Evolutionary conservation across 176 grass and related monocot species (phyloP).

Genomic region (Eragrostis nindensis): DNA sequence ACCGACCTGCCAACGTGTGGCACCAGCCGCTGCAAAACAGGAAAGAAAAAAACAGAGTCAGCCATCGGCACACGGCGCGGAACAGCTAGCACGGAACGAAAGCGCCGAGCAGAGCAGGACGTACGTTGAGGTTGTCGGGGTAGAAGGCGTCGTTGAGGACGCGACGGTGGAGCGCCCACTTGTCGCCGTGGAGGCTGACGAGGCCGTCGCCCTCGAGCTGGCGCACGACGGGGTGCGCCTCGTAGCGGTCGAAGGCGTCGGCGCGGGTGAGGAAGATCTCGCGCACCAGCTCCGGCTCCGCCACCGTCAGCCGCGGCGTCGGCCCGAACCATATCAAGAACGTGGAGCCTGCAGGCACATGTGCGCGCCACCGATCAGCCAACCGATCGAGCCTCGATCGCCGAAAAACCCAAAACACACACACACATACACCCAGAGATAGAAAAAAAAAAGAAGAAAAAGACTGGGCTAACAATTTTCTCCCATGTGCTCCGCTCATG

Average conservation of each 20-base stretch:
- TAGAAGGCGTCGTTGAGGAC: conserved; percentile 69
- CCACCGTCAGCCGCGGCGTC: conserved; percentile 72
- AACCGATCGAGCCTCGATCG: conserved; percentile 11
- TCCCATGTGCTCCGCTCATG: conserved; percentile 36
- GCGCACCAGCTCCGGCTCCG: conserved; percentile 81
- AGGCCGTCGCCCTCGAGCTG: conserved; percentile 91
- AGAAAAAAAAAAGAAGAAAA: neutral
- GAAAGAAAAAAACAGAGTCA: neutral
- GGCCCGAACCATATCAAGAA: conserved; percentile 93
- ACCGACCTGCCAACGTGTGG: conserved; percentile 70
- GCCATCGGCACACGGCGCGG: neutral
- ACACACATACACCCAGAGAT: too few species aligned
- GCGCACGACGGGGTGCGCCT: conserved; percentile 76
- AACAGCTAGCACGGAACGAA: neutral
- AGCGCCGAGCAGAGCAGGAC: too few species aligned
- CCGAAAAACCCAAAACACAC: neutral
- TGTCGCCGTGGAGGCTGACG: conserved; percentile 75
- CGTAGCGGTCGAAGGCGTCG: conserved; percentile 81
- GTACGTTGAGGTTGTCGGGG: conserved; percentile 86
- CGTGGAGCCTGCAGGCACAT: conserved; percentile 49
- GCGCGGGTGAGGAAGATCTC: conserved; percentile 76
- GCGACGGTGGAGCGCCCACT: conserved; percentile 87
- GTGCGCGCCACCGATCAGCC: neutral
- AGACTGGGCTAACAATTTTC: neutral
- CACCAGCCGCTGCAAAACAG: conserved; percentile 59